Evolutionary conservation across 148 eudicot species (phyloP).

Genomic region (Euryodendron excelsum): DNA sequence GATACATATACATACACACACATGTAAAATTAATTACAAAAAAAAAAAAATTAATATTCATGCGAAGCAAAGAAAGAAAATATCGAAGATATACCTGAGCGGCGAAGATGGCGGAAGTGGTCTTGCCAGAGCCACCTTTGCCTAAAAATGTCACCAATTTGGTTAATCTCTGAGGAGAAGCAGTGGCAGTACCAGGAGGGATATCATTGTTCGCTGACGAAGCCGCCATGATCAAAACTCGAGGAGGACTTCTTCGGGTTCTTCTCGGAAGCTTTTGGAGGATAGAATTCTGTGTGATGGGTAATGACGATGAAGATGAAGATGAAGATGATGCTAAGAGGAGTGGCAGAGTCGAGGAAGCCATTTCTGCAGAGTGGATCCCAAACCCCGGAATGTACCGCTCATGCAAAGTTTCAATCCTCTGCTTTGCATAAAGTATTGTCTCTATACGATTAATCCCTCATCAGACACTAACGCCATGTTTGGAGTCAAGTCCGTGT

Average conservation of each 20-base stretch:
- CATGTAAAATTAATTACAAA: too few species aligned
- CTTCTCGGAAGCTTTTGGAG: background rate
- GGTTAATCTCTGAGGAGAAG: constrained; percentile 29
- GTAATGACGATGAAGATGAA: constrained; percentile 3
- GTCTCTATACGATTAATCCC: too few species aligned
- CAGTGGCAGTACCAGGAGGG: background rate
- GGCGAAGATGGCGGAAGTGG: constrained; percentile 81
- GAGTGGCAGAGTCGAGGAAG: constrained; percentile 6
- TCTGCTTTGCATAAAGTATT: too few species aligned
- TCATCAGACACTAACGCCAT: too few species aligned
- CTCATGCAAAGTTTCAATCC: too few species aligned
- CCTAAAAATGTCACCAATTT: constrained; percentile 82
- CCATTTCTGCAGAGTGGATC: constrained; percentile 4
- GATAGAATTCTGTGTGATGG: background rate
- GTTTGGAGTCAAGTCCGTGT: too few species aligned
- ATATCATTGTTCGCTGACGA: constrained; percentile 15
- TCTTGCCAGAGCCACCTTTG: constrained; percentile 96
- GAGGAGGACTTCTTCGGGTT: constrained; percentile 4
- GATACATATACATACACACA: background rate
- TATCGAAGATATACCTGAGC: constrained; percentile 56
- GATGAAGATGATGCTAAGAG: background rate
- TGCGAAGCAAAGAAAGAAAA: background rate
- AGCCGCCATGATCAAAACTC: constrained; percentile 15
- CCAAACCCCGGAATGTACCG: too few species aligned
- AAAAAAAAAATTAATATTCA: too few species aligned